Percentiles rank a stretch among this genome's conserved stretches.
phyloP scores from a whole-genome alignment of 352 stramenopile species.

The Phytophthora ohioensis region DNA sequence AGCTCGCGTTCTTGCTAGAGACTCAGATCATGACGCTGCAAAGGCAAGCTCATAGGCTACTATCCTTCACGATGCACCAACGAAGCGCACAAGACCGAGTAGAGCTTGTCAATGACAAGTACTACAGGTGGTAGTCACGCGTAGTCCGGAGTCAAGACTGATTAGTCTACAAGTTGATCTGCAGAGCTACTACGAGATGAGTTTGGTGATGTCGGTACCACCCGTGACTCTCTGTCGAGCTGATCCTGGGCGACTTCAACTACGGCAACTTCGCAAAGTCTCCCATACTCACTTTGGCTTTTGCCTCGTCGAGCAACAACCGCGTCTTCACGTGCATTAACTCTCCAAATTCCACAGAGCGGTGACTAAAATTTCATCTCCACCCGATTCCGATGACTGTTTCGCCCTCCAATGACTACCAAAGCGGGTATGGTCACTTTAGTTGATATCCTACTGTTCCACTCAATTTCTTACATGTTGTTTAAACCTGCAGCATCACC shows the following conservation, averaged over 20 bases:
- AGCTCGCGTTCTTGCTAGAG: too few species aligned
- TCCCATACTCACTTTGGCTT: constrained; percentile 20
- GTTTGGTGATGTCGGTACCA: constrained; percentile 5
- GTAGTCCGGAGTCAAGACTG: neutral
- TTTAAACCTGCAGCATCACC: constrained; percentile 7
- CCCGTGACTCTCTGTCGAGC: constrained; percentile 19
- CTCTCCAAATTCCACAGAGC: neutral
- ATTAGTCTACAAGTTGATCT: constrained; percentile 6
- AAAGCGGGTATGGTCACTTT: neutral
- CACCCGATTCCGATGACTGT: neutral
- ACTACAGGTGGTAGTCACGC: too few species aligned
- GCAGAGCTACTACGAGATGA: neutral
- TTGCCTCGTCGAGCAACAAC: constrained; percentile 4
- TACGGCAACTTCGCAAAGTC: neutral
- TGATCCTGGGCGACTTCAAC: constrained; percentile 26
- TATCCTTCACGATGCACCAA: too few species aligned
- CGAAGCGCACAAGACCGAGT: neutral
- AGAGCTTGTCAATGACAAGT: neutral
- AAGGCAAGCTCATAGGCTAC: too few species aligned
- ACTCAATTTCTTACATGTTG: too few species aligned
- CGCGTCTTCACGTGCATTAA: neutral
- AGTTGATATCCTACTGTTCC: too few species aligned
- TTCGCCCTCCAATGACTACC: neutral
- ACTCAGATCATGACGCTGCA: too few species aligned
- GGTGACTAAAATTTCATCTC: neutral